phyloP scores from a whole-genome alignment of 2,329 filamentous ascomycete genomes.

The Fusarium palustre region DNA sequence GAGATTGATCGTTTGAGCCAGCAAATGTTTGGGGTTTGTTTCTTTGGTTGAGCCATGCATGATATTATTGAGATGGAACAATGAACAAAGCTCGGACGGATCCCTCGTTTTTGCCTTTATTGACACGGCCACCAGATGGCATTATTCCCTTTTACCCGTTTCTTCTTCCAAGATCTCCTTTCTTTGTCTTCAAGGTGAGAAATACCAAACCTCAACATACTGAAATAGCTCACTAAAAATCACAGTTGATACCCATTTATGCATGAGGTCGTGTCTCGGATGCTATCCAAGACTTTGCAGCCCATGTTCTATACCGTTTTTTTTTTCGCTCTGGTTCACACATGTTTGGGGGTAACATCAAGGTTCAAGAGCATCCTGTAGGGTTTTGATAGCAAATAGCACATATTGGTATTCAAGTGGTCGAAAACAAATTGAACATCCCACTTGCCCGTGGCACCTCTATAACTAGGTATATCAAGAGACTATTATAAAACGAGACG shows the following conservation, averaged over 20 bases:
- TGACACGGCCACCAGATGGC: slow-evolving; percentile 6
- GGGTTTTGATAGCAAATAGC: not conserved
- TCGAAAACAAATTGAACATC: slow-evolving; percentile 10
- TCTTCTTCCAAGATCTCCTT: not conserved
- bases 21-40: not conserved
- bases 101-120: slow-evolving; percentile 7
- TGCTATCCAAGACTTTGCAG: not conserved
- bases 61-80: slow-evolving; percentile 8
- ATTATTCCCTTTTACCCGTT: slow-evolving; percentile 9
- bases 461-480: not conserved
- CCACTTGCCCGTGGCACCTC: slow-evolving; percentile 4
- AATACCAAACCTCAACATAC: not conserved
- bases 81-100: not conserved
- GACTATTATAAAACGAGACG: not conserved
- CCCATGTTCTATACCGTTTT: not conserved
- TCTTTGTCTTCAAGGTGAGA: slow-evolving; percentile 13
- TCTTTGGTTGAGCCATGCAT: slow-evolving; percentile 1
- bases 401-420: not conserved
- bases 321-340: not conserved
- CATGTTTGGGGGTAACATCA: not conserved
- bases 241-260: slow-evolving; percentile 25
- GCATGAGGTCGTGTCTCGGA: not conserved
- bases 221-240: not conserved
- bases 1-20: not conserved
- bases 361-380: not conserved